Percentiles rank a stretch among this genome's conserved stretches.
Conservation (phyloP, 2,329 filamentous ascomycete genomes). For the Alternaria arbusti region DNA sequence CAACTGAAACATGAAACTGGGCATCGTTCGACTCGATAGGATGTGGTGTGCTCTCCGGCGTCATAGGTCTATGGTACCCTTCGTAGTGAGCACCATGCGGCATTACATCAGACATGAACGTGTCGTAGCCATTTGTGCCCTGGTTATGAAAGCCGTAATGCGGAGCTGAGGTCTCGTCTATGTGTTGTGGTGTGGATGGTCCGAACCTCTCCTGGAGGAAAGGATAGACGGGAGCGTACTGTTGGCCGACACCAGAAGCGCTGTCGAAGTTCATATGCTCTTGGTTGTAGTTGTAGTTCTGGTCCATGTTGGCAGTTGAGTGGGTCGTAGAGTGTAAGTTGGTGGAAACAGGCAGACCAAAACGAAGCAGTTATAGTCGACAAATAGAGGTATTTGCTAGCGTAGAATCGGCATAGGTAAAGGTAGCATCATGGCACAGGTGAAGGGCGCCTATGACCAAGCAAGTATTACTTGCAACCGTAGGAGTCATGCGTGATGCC, state of each 20-base stretch:
- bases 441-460: not conserved
- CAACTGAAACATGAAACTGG: not conserved
- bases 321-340: not conserved
- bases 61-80: not conserved
- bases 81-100: not conserved
- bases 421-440: not conserved
- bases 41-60: not conserved
- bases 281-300: not conserved
- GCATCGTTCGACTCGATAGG: not conserved
- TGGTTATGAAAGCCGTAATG: not conserved
- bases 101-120: not conserved
- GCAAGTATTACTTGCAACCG: not conserved
- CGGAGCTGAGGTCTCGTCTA: not conserved
- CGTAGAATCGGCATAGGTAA: not conserved
- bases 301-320: not conserved
- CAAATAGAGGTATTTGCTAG: not conserved
- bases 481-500: not conserved
- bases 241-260: not conserved
- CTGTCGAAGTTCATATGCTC: not conserved
- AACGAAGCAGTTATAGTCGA: not conserved
- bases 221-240: not conserved
- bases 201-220: not conserved
- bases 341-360: not conserved
- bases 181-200: not conserved
- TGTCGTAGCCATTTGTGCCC: not conserved